Base-by-base conservation (phyloP, 129 eudicot genomes). In the Cynara cardunculus region DNA sequence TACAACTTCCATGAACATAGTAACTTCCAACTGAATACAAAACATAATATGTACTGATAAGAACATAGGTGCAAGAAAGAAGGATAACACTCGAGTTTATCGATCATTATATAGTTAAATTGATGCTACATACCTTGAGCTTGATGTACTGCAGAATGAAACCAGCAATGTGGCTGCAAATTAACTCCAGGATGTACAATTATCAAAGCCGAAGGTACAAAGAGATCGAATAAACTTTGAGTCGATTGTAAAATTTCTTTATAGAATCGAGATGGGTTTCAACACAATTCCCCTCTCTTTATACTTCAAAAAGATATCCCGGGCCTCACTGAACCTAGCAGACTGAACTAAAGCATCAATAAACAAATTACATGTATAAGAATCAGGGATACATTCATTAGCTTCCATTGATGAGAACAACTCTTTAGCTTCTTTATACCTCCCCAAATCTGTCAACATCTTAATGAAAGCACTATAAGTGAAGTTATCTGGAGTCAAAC, bases 391-490 rank as follows among this genome's bases (percentile, higher is more conserved):
- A 79, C 96, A 92, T 56, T 90, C 89, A 78, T 88, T 90, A 69
- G 78, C 88, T 73, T 95, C 97, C 97, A 92, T 92, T 27, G 93
- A 90, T 8, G 74, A 46, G 64, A 95, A 90, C 83, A 95, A 70
- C 26, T 81, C 94, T 84, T 86, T 90, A 68, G 97, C 97, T 82
- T 95, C 97, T 82, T 35, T 53, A 75, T 83, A 82, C 66, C 92
- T 89, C 64, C 88, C 88, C 30, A 81, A 72, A 69, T 84, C 88
- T 83, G 91, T 89, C 87, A 95, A 68, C 31, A 90, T 88, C 88
- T 84, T 90, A 59, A 92, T 87, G 77, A 95, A 93, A 75, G 91
- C 91, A 72, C 86, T 72, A 72, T 90, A 95, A n/a, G 99, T 92
- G 72, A 86, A 85, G 59, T 90, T 92, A 85, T 95, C 97, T 0